phyloP scores from a whole-genome alignment of 768 basidiomycete species.

The Sporobolomyces phaffii region DNA sequence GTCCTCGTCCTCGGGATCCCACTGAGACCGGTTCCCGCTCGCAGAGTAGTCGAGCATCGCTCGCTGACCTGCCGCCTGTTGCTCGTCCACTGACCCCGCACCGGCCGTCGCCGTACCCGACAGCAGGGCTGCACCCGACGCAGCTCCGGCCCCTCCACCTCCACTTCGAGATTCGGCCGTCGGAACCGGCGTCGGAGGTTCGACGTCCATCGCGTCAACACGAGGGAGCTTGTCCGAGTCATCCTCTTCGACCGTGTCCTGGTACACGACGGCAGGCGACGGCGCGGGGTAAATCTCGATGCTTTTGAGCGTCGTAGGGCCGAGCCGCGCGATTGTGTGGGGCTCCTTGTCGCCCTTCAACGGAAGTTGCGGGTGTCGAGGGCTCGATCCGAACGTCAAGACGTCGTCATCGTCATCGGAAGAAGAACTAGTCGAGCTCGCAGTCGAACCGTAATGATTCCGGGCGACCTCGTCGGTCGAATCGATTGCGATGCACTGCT shows the following conservation, averaged over 20 bases:
- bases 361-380: constrained; percentile 18
- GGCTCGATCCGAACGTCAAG: constrained; percentile 42
- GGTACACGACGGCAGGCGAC: constrained; percentile 46
- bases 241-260: constrained; percentile 43
- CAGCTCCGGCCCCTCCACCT: constrained; percentile 18
- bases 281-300: constrained; percentile 47
- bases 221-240: constrained; percentile 23
- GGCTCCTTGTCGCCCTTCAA: constrained; percentile 50
- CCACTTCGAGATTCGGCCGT: constrained; percentile 27
- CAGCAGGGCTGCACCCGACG: constrained; percentile 6
- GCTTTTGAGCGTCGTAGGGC: constrained; percentile 81
- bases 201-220: constrained; percentile 26
- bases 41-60: constrained; percentile 41
- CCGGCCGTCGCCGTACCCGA: constrained; percentile 37
- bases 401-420: constrained; percentile 44
- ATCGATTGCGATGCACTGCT: constrained; percentile 70
- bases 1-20: constrained; percentile 48
- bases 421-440: constrained; percentile 29
- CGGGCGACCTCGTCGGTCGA: constrained; percentile 43
- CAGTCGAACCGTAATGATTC: constrained; percentile 6
- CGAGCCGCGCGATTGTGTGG: constrained; percentile 66
- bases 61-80: constrained; percentile 35
- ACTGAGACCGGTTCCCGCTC: constrained; percentile 40
- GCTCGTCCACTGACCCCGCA: constrained; percentile 1
- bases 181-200: constrained; percentile 27